These are phyloP conservation scores for Mikania micrantha DNA, from an alignment of 129 eudicot species.

Conservation along the genomic window DNA sequence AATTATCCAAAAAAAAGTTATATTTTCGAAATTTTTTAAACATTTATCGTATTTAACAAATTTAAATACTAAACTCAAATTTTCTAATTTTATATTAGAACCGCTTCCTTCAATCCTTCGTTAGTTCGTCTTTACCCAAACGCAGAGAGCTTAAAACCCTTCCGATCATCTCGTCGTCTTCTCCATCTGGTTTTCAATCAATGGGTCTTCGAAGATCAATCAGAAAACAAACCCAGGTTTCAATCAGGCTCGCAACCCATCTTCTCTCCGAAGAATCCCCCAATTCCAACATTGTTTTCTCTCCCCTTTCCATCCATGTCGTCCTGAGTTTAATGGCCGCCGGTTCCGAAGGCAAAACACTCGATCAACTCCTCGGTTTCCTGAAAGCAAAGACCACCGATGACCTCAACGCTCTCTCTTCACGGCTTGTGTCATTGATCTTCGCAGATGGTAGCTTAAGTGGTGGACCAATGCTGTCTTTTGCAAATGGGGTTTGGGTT, in stretches of 20 bases:
- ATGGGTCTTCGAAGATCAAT: not conserved
- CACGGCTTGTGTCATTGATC: not conserved
- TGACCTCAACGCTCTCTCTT: not conserved
- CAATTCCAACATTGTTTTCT: not conserved
- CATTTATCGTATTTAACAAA: too few relatives aligned
- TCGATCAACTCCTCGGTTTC: not conserved
- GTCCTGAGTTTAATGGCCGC: not conserved
- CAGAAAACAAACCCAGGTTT: not conserved
- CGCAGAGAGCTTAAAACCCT: too few relatives aligned
- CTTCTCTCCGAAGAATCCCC: not conserved
- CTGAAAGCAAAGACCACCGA: not conserved
- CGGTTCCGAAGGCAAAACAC: not conserved
- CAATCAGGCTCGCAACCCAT: not conserved
- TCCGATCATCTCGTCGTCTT: not conserved
- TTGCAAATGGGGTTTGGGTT: not conserved
- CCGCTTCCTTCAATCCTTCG: too few relatives aligned
- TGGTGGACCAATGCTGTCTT: not conserved
- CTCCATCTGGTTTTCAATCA: not conserved
- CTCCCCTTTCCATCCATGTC: not conserved
- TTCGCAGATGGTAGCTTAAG: not conserved
- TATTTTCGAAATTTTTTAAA: too few relatives aligned
- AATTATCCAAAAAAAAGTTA: too few relatives aligned
- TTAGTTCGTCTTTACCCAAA: constrained; percentile 4
- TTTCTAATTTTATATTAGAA: too few relatives aligned
- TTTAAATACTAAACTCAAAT: too few relatives aligned